Base-by-base conservation (phyloP, 441 rosid genomes). In the Flueggea neowawraea region DNA sequence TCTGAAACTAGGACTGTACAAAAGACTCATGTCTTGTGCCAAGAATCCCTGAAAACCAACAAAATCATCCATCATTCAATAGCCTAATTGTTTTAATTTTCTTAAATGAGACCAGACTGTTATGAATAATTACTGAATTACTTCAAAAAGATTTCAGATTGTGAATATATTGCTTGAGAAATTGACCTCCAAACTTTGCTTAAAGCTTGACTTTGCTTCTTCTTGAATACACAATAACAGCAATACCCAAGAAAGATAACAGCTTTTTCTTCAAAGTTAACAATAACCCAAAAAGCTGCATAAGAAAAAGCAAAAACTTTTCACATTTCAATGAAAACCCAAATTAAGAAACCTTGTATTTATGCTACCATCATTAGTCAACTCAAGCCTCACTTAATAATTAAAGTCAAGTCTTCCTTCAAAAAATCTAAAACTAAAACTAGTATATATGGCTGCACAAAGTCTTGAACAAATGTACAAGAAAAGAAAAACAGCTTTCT, bases 11-110 rank as follows among this genome's bases (percentile, higher is more conserved):
- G 73, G 49, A 49, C 80, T 68, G 54, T 80, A 77, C 55, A 76
- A 58, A 61, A 80, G 73, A 60, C 79, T 80, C 87, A 76, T 84
- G 36, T 45, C 56, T 66, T 61, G 73, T 62, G 48, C 43, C 3
- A 48, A 47, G 8, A 57, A 63, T 55, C 43, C 64, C 75, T 69
- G 78, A 31, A 36, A 73, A 56, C 57, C 47, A 60, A 72, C 54
- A 51, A 68, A 54, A 16, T 65, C 13, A 8, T 4, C 7, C 58
- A 55, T 39, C 41, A 56, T 12, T 56, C 32, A 9, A 15, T 22
- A 13, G n/a, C 13, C 14, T 31, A n/a, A 28, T 55, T 31, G 6
- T 1, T 22, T 54, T 54, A 28, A 15, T 31, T n/a, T 50, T 63
- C 17, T 31, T 55, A 17, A 10, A 52, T 10, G 48, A 16, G 36